Evolutionary conservation across 345 rosid species (phyloP), one percentile per base, ranked within the genome.

Genomic region (Jatropha curcas): DNA sequence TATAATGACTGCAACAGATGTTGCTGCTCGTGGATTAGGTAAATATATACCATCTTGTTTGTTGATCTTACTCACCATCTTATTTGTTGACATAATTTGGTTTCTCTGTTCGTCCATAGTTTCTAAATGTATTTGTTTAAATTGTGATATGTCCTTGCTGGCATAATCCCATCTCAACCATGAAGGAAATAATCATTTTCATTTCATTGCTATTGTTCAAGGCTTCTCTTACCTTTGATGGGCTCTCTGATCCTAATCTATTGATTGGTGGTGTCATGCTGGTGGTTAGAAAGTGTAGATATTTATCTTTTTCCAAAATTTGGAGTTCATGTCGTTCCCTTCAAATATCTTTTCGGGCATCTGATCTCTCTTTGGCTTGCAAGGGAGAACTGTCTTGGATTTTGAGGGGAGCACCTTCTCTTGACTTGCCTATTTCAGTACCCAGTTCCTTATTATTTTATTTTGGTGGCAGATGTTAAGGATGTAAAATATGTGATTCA

Each of bases 11-110:
- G 99, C 99, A 66, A 96, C 99, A n/a, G 99, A 96, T 72, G 99
- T 96, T 11, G 99, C 98, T 56, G 99, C 99, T 77, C 98, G 99
- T 79, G 99, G 99, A 70, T 78, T 96, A 89, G 99, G 99, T 96
- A 84, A 67, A 51, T 31, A 45, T 71, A 48, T 45, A 16, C 20
- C 28, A 52, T 45, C 48, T 41, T 46, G 7, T 20, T 53, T 45
- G 35, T 74, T 43, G 25, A 60, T 68, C 17, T 28, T 68, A 24
- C 71, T 65, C 25, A n/a, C n/a, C n/a, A n/a, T n/a, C n/a, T n/a
- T n/a, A n/a, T n/a, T n/a, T 52, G 57, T 25, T 50, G 74, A 53
- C 19, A 25, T 45, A 9, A 17, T 27, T 60, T 52, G 27, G 71
- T 35, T n/a, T n/a, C n/a, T n/a, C n/a, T n/a, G n/a, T n/a, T n/a